Evolutionary conservation across 176 grass and related monocot genomes (phyloP).

Genomic region (Saccharum officinarum): DNA sequence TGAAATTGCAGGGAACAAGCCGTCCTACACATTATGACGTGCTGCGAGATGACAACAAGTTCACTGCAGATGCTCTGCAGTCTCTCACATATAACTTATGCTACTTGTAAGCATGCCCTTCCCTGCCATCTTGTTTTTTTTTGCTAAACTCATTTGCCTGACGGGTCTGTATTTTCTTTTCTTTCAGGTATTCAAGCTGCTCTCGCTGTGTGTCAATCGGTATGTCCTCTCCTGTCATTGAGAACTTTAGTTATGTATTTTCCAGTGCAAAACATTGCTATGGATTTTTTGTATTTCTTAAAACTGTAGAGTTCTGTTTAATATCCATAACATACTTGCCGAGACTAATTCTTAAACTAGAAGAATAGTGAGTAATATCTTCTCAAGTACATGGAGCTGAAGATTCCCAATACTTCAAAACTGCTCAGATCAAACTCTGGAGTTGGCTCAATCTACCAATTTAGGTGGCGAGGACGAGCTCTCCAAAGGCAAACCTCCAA

Average conservation of each 20-base stretch:
- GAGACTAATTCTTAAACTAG: too few relatives aligned
- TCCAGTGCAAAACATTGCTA: not conserved
- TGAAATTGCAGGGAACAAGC: slow-evolving; percentile 53
- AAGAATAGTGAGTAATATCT: too few relatives aligned
- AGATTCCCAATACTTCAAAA: too few relatives aligned
- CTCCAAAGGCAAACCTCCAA: too few relatives aligned
- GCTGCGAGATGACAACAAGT: slow-evolving; percentile 70
- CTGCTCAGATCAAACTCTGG: too few relatives aligned
- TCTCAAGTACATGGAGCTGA: too few relatives aligned
- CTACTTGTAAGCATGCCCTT: slow-evolving; percentile 55
- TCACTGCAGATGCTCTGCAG: slow-evolving; percentile 63
- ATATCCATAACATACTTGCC: not conserved
- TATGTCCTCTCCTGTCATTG: slow-evolving; percentile 27
- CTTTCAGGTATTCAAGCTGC: slow-evolving; percentile 68
- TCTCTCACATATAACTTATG: slow-evolving; percentile 74
- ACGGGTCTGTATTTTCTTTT: not conserved
- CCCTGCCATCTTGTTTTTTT: not conserved
- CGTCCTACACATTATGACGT: slow-evolving; percentile 73
- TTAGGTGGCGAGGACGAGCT: too few relatives aligned
- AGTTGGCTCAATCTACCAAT: too few relatives aligned
- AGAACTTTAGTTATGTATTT: not conserved
- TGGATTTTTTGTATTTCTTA: not conserved
- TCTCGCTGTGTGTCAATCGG: slow-evolving; percentile 76
- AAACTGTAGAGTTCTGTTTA: not conserved
- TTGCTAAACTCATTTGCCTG: not conserved